These are phyloP conservation scores for Angomonas ambiguus DNA, from an alignment of 208 protist species.

Conservation along the genomic window DNA sequence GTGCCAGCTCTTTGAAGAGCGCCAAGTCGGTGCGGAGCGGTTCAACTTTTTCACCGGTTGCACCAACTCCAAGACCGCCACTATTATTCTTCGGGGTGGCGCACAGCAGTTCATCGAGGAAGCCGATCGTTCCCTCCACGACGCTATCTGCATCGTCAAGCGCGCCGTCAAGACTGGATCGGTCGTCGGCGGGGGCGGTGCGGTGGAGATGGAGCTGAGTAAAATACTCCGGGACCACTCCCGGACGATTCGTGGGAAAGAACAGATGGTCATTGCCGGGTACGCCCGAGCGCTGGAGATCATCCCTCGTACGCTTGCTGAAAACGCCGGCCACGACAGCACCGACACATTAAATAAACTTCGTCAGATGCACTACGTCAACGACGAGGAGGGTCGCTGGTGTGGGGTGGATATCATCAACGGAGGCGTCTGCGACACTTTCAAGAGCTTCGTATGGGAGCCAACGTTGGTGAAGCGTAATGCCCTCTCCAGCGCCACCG, in stretches of 20 bases:
- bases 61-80: slow-evolving; percentile 84
- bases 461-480: slow-evolving; percentile 99
- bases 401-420: slow-evolving; percentile 98
- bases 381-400: slow-evolving; percentile 75
- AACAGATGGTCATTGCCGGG: slow-evolving; percentile 98
- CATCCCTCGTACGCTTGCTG: slow-evolving; percentile 98
- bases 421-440: slow-evolving; percentile 97
- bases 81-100: slow-evolving; percentile 95
- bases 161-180: slow-evolving; percentile 95
- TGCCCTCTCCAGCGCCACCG: slow-evolving; percentile 97
- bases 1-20: slow-evolving; percentile 98
- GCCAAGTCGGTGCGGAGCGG: slow-evolving; percentile 96
- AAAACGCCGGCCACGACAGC: slow-evolving; percentile 99
- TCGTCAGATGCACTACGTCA: slow-evolving; percentile 94
- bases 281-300: slow-evolving; percentile 99
- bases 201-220: slow-evolving; percentile 99
- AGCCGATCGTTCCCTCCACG: slow-evolving; percentile 99
- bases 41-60: slow-evolving; percentile 99
- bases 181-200: slow-evolving; percentile 99
- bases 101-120: slow-evolving; percentile 99
- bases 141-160: slow-evolving; percentile 99
- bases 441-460: slow-evolving; percentile 98
- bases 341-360: slow-evolving; percentile 99
- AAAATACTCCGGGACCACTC: slow-evolving; percentile 96
- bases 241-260: slow-evolving; percentile 97